These are phyloP conservation scores for Puccinia sorghi DNA, from an alignment of 1,284 basidiomycete species.

Conservation along the genomic window DNA sequence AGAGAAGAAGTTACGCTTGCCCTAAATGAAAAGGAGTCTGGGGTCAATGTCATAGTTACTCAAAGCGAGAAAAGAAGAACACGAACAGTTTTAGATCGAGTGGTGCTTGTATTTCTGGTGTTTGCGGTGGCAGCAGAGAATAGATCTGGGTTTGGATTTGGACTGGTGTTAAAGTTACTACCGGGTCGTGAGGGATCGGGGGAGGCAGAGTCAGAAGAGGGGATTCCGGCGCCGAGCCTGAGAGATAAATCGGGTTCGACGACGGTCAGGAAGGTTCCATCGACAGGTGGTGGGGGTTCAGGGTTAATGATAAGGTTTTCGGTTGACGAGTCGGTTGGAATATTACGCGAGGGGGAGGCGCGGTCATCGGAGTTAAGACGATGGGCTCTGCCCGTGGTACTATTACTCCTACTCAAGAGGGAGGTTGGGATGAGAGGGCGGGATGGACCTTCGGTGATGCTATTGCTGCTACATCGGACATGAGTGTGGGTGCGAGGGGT, in stretches of 20 bases:
- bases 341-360: not conserved
- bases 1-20: slow-evolving; percentile 44
- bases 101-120: not conserved
- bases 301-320: not conserved
- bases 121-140: not conserved
- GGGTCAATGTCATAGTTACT: not conserved
- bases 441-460: not conserved
- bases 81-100: slow-evolving; percentile 29
- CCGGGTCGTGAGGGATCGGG: not conserved
- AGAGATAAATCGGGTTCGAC: slow-evolving; percentile 16
- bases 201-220: not conserved
- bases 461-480: slow-evolving; percentile 24
- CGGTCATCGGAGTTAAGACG: not conserved
- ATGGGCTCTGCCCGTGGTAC: not conserved
- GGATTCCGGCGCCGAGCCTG: not conserved
- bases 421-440: slow-evolving; percentile 7
- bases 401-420: slow-evolving; percentile 9
- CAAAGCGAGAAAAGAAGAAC: too few species aligned
- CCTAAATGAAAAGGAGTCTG: not conserved
- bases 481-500: slow-evolving; percentile 5
- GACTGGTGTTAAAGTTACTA: not conserved
- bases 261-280: slow-evolving; percentile 28
- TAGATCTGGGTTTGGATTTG: slow-evolving; percentile 15
- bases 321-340: not conserved
- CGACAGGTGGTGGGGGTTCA: slow-evolving; percentile 15